phyloP scores from a whole-genome alignment of 2,329 filamentous ascomycete genomes.

The Plenodomus lindquistii region DNA sequence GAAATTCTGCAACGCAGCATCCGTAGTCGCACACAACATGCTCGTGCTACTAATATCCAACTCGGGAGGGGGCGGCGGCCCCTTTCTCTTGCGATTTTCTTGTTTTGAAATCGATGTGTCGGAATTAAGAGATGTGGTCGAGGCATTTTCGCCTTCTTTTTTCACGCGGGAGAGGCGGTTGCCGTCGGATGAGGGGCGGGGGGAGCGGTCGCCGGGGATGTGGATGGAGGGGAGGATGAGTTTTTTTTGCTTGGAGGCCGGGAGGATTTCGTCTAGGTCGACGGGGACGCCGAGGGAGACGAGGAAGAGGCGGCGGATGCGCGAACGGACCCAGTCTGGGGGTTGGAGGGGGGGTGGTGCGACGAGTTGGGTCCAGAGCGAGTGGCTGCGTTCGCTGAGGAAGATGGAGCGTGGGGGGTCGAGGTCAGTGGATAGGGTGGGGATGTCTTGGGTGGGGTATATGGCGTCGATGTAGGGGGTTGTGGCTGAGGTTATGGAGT shows the following conservation, averaged over 20 bases:
- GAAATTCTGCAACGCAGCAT: conserved; percentile 78
- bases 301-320: conserved; percentile 90
- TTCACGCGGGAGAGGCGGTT: conserved; percentile 45
- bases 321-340: conserved; percentile 95
- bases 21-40: conserved; percentile 80
- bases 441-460: conserved; percentile 56
- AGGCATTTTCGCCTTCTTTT: conserved; percentile 38
- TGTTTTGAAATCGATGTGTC: conserved; percentile 43
- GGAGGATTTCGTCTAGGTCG: conserved; percentile 94
- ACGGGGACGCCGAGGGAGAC: conserved; percentile 95
- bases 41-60: conserved; percentile 79
- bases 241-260: conserved; percentile 97
- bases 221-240: conserved; percentile 83
- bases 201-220: conserved; percentile 43
- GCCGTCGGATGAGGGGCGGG: conserved; percentile 43
- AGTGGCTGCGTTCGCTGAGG: conserved; percentile 82
- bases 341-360: conserved; percentile 93
- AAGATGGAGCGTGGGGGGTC: conserved; percentile 50
- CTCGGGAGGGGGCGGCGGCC: conserved; percentile 70
- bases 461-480: conserved; percentile 66
- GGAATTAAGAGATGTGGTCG: conserved; percentile 45
- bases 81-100: conserved; percentile 53
- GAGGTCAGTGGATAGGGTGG: conserved; percentile 48
- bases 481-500: conserved; percentile 63
- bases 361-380: conserved; percentile 94